phyloP scores from a whole-genome alignment of 768 basidiomycete species.

The Tricholomella constricta region DNA sequence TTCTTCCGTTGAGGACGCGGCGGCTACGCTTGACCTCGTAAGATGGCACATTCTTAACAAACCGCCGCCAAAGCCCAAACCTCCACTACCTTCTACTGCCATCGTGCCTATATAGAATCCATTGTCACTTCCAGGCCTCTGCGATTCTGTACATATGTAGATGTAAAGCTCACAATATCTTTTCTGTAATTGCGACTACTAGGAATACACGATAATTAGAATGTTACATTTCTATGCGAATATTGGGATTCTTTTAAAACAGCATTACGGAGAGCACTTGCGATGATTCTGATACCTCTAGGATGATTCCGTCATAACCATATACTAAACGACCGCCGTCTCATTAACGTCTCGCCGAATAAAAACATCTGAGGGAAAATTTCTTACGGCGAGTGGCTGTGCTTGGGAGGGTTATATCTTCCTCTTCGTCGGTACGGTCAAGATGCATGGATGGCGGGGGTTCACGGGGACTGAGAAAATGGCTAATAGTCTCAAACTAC shows the following conservation, averaged over 20 bases:
- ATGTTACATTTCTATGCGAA: background rate
- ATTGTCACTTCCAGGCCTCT: background rate
- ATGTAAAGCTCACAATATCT: background rate
- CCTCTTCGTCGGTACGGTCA: slow-evolving; percentile 78
- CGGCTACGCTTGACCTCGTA: slow-evolving; percentile 86
- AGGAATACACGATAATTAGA: slow-evolving; percentile 9
- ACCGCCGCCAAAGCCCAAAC: slow-evolving; percentile 31
- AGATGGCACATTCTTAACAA: slow-evolving; percentile 77
- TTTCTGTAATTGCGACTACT: background rate
- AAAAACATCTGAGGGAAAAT: background rate
- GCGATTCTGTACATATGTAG: background rate
- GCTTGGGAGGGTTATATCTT: slow-evolving; percentile 66
- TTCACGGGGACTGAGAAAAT: slow-evolving; percentile 75
- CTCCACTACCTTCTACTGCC: background rate
- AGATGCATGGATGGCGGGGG: slow-evolving; percentile 79
- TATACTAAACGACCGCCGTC: slow-evolving; percentile 58
- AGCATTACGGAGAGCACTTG: slow-evolving; percentile 76
- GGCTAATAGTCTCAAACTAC: slow-evolving; percentile 77
- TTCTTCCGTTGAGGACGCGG: slow-evolving; percentile 88
- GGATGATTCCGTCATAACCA: slow-evolving; percentile 79
- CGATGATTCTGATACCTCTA: slow-evolving; percentile 78
- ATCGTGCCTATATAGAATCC: background rate
- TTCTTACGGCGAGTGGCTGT: slow-evolving; percentile 66
- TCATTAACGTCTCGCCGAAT: no score
- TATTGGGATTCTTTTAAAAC: slow-evolving; percentile 47